Base-by-base conservation (phyloP, 352 stramenopile genomes). In the Globisporangium mamillatum region DNA sequence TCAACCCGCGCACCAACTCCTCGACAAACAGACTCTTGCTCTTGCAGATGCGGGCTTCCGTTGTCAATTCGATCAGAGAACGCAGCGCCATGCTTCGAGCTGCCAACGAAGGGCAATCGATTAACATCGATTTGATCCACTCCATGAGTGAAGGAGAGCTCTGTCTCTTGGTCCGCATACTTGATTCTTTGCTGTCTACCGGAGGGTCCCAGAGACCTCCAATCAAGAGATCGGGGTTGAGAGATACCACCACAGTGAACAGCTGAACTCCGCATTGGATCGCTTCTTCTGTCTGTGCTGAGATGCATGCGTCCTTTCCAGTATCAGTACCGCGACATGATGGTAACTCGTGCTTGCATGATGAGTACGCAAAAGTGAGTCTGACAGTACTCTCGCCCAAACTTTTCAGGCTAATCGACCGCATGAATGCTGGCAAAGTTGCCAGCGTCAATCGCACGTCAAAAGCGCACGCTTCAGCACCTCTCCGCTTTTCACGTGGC, bases 391-490 rank as follows among this genome's bases (percentile, higher is more conserved):
- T 59, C 24, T 34, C 34, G 3, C 38, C 29, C 38, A 74, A 8
- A 29, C 16, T 41, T 34, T 1, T 20, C 12, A 64, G 32, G 8
- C 25, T 50, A 4, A 87, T 72, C 4, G 76, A 69, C 10, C 73
- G 56, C 1, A 81, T 27, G 56, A 85, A 82, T 12, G 60, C 59
- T 4, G 77, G 79, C 2, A 87, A 55, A 24, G 79, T 81, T 16
- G 60, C 74, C 22, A 24, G 56, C 18, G 67, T 53, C 58, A 86
- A 65, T 1, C 75, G 73, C 8, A 63, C 20, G 61, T 84, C 79
- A 62, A 86, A 86, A 3, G 59, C 6, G 41, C 24, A 67, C 8
- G 34, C 6, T 4, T 29, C 41, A 29, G 22, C 52, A 5, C 10
- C 34, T 63, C 20, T 57, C 24, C 41, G 38, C n/a, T 34, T 50